Conservation (phyloP, 1,139 yeast species). For the Lodderomyces theae region DNA sequence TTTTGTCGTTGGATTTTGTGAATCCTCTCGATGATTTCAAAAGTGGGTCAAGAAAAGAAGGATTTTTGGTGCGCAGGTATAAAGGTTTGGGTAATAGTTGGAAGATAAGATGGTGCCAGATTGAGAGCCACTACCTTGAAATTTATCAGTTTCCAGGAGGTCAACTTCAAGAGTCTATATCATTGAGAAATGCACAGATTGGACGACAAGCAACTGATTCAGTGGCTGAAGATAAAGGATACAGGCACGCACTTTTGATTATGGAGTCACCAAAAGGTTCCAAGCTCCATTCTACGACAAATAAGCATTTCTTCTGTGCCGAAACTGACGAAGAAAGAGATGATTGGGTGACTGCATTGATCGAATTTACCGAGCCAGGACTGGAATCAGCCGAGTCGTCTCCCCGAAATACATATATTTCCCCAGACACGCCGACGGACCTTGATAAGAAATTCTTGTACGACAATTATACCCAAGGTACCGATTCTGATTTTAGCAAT, state of each 20-base stretch:
- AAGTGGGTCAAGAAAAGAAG: slow-evolving; percentile 62
- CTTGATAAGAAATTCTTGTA: slow-evolving; percentile 16
- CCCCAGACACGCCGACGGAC: slow-evolving; percentile 14
- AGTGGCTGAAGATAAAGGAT: slow-evolving; percentile 68
- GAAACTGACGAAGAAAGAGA: slow-evolving; percentile 81
- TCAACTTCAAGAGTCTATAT: slow-evolving; percentile 53
- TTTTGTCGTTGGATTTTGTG: slow-evolving; percentile 66
- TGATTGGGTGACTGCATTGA: slow-evolving; percentile 65
- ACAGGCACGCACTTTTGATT: slow-evolving; percentile 73
- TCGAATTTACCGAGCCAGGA: slow-evolving; percentile 36
- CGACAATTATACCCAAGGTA: slow-evolving; percentile 4
- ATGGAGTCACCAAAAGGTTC: slow-evolving; percentile 60
- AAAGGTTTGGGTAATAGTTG: slow-evolving; percentile 58
- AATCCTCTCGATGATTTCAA: slow-evolving; percentile 60
- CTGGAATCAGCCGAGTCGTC: slow-evolving; percentile 13
- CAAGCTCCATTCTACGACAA: slow-evolving; percentile 48
- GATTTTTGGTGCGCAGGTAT: slow-evolving; percentile 61
- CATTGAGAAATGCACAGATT: slow-evolving; percentile 57
- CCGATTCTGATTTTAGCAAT: slow-evolving; percentile 3
- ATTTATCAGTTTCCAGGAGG: slow-evolving; percentile 64
- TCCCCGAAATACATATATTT: slow-evolving; percentile 13
- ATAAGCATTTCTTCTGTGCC: slow-evolving; percentile 75
- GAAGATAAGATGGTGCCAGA: slow-evolving; percentile 73
- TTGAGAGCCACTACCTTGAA: slow-evolving; percentile 63
- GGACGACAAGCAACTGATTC: slow-evolving; percentile 61